phyloP scores from a whole-genome alignment of 2,329 filamentous ascomycete species.

The Cryphonectria japonica region DNA sequence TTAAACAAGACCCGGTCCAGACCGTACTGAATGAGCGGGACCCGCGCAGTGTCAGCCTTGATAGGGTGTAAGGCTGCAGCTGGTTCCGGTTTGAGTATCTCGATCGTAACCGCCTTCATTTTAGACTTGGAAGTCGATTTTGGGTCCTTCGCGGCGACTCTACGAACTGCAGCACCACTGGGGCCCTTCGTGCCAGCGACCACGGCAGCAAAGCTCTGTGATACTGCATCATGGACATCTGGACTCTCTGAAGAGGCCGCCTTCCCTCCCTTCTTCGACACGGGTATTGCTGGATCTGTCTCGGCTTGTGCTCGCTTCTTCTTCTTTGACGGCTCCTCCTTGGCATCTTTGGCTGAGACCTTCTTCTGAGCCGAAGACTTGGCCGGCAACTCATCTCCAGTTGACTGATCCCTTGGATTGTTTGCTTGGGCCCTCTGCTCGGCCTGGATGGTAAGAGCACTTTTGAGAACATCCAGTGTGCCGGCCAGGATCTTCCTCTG shows the following conservation, averaged over 20 bases:
- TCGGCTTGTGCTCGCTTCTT: background rate
- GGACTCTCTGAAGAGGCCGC: background rate
- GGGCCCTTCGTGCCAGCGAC: background rate
- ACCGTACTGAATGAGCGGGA: slow-evolving; percentile 71
- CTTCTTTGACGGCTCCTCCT: background rate
- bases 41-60: slow-evolving; percentile 35
- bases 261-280: background rate
- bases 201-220: slow-evolving; percentile 13
- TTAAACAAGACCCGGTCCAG: slow-evolving; percentile 95
- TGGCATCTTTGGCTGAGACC: background rate
- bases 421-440: slow-evolving; percentile 20
- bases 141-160: background rate
- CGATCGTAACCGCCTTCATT: slow-evolving; percentile 30
- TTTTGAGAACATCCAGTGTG: slow-evolving; percentile 44
- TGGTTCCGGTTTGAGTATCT: slow-evolving; percentile 28
- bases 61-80: slow-evolving; percentile 16
- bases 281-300: background rate
- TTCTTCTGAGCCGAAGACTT: slow-evolving; percentile 1
- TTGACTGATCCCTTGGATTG: slow-evolving; percentile 7
- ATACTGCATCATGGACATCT: background rate
- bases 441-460: slow-evolving; percentile 40
- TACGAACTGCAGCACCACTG: background rate
- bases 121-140: background rate
- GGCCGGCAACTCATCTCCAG: background rate
- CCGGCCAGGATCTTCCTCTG: slow-evolving; percentile 42